Base-by-base conservation (phyloP, 208 protist species). In the Trypanosoma rangeli region DNA sequence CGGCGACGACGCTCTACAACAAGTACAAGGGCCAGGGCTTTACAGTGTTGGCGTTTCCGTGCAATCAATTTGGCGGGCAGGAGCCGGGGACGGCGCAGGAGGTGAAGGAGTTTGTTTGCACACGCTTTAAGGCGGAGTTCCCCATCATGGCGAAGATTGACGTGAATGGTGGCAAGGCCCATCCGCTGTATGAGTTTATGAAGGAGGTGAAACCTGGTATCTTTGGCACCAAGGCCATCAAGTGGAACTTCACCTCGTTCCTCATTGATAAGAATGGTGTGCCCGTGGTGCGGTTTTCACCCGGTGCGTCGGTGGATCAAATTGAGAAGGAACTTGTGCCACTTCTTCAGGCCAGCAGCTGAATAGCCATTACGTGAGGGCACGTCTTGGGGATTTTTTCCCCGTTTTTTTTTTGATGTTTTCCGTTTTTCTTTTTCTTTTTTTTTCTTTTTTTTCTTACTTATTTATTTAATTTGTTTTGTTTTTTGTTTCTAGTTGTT, bases 191-290 rank as follows among this genome's bases (percentile, higher is more conserved):
- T 67, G 62, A 80, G 48, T 97, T 84, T 61, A 65, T 98, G 64
- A 96, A 98, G 76, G 53, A 52, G 10, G 28, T 4, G 22, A 70
- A 78, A 59, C 80, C 83, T 35, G 94, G 94, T 26, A 52, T 94
- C 29, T 68, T 96, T 50, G 82, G 85, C 44, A 90, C 73, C 13
- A 90, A 79, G 18, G 20, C 78, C 2, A 87, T 98, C 63, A 97
- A 95, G 78, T 97, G 94, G 93, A 98, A 98, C 78, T 98, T 98
- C 78, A 96, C 93, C 3, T 95, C 91, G 13, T 98, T 98, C 68
- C 77, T 97, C 39, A 72, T 92, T 62, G 82, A 94, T 67, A 64
- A 74, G 44, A 75, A 94, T 58, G 92, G 92, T 42, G 61, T 84
- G 20, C 76, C 86, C 15, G 83, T 93, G 69, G 58, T 71, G 60